Evolutionary conservation across 2,329 filamentous ascomycete species (phyloP).

Genomic region (Akanthomyces muscarius): DNA sequence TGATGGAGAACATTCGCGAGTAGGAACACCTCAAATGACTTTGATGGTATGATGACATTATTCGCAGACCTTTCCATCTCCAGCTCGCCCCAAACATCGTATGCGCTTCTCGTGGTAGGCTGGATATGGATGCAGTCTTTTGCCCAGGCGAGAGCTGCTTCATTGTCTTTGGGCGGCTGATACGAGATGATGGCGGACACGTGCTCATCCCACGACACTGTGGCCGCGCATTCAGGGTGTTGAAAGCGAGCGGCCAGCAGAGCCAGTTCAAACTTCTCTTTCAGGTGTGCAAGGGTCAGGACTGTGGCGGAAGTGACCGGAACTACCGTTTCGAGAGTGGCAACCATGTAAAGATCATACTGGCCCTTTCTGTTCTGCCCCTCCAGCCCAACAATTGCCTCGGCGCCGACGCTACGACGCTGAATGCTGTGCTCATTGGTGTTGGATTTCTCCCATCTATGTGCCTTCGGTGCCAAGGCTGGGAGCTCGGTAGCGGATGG

Average conservation of each 20-base stretch:
- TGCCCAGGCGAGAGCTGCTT: neutral
- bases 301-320: neutral
- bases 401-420: neutral
- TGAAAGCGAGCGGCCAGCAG: slow-evolving; percentile 8
- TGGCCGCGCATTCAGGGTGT: slow-evolving; percentile 11
- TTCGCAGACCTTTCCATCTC: neutral
- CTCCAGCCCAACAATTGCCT: neutral
- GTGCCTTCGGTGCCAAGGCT: neutral
- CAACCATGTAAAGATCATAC: neutral
- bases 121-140: neutral
- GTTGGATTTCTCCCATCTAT: neutral
- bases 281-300: neutral
- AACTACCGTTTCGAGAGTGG: neutral
- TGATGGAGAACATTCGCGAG: neutral
- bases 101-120: neutral
- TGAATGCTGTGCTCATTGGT: neutral
- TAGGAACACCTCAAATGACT: neutral
- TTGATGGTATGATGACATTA: neutral
- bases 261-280: slow-evolving; percentile 14
- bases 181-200: neutral
- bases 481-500: neutral
- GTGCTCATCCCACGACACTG: slow-evolving; percentile 11
- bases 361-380: neutral
- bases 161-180: neutral
- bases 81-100: neutral